Evolutionary conservation across 1,284 basidiomycete genomes (phyloP).

Genomic region (Coriolopsis trogii): DNA sequence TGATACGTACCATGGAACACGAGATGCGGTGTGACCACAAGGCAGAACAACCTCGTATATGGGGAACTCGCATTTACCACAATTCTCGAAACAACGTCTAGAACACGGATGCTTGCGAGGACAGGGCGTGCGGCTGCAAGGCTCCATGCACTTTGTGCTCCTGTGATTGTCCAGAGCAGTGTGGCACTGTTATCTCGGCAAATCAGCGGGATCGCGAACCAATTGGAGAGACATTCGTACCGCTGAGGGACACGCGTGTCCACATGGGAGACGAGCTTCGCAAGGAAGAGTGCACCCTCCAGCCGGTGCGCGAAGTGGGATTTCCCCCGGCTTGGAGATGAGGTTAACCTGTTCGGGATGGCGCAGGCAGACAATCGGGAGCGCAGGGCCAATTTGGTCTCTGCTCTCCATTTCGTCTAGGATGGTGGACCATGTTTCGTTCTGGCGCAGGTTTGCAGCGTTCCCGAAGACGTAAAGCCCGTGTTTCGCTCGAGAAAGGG

Average conservation of each 20-base stretch:
- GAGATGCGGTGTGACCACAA: slow-evolving; percentile 57
- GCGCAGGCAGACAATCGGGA: slow-evolving; percentile 62
- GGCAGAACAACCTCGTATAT: slow-evolving; percentile 53
- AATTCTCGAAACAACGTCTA: slow-evolving; percentile 55
- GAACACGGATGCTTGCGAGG: slow-evolving; percentile 62
- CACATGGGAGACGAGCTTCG: slow-evolving; percentile 59
- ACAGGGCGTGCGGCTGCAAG: slow-evolving; percentile 56
- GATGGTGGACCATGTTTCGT: slow-evolving; percentile 62
- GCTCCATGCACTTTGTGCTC: slow-evolving; percentile 32
- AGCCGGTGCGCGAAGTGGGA: slow-evolving; percentile 57
- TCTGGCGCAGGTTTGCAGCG: slow-evolving; percentile 50
- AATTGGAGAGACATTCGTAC: slow-evolving; percentile 44
- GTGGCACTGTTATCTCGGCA: no score
- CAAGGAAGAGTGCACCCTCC: slow-evolving; percentile 64
- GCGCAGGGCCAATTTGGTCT: slow-evolving; percentile 50
- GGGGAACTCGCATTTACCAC: slow-evolving; percentile 59
- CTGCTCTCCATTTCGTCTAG: slow-evolving; percentile 54
- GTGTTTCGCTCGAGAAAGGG: slow-evolving; percentile 71
- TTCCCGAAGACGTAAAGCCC: slow-evolving; percentile 77
- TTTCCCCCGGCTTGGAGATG: slow-evolving; percentile 54
- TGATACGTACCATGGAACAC: slow-evolving; percentile 55
- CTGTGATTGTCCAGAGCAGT: slow-evolving; percentile 42
- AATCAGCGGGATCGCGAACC: no score
- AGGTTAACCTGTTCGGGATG: slow-evolving; percentile 50
- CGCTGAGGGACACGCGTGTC: slow-evolving; percentile 69